A percentile compares a stretch with the other conserved stretches of the same genome.
phyloP scores from a whole-genome alignment of 768 basidiomycete genomes.

The Boletus edulis region DNA sequence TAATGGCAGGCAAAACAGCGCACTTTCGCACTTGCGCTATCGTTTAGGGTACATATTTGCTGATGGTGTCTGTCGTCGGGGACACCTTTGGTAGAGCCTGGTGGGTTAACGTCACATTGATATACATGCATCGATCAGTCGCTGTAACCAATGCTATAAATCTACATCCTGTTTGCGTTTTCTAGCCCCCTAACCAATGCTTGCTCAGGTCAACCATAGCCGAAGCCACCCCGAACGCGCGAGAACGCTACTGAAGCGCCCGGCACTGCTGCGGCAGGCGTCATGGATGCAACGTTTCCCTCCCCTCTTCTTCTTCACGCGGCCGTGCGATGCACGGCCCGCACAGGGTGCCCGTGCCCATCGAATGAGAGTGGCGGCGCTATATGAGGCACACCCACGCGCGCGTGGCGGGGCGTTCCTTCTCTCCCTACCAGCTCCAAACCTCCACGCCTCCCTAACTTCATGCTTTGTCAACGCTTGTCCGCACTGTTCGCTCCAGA shows the following conservation, averaged over 20 bases:
- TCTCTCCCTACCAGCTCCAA: neutral
- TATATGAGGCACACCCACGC: slow-evolving; percentile 14
- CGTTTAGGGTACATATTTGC: slow-evolving; percentile 14
- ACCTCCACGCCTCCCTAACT: neutral
- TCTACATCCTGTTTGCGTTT: neutral
- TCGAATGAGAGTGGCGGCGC: slow-evolving; percentile 3
- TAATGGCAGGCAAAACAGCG: slow-evolving; percentile 27
- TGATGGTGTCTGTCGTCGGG: too few relatives aligned
- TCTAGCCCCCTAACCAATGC: neutral
- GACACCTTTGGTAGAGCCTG: neutral
- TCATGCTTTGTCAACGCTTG: slow-evolving; percentile 16
- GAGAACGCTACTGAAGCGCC: slow-evolving; percentile 5
- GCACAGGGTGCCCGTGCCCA: neutral
- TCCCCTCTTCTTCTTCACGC: slow-evolving; percentile 5
- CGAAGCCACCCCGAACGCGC: neutral
- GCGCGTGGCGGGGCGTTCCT: neutral
- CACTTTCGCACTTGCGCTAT: slow-evolving; percentile 34
- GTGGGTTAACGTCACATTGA: too few relatives aligned
- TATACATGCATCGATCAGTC: too few relatives aligned
- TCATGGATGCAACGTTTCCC: slow-evolving; percentile 18
- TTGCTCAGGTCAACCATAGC: neutral
- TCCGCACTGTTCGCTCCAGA: slow-evolving; percentile 12
- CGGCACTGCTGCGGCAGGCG: neutral
- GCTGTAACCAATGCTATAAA: neutral
- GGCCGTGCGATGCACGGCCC: slow-evolving; percentile 2